Percentiles rank a stretch among this genome's conserved stretches.
Evolutionary conservation across 257 asterid genomes (phyloP).

Genomic region (Nicotiana benthamiana): DNA sequence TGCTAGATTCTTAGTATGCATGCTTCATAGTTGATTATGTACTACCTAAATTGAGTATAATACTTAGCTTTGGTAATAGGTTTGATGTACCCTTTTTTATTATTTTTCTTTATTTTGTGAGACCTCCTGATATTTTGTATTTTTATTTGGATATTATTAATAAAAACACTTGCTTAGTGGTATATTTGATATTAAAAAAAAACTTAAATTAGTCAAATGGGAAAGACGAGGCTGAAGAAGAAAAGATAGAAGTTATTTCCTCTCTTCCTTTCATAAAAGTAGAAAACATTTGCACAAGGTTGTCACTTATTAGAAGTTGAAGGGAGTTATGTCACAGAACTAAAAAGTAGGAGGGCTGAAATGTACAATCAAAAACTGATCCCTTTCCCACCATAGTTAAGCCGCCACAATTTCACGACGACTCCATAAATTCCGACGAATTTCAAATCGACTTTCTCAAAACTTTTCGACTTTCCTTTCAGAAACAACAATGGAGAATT

Average conservation of each 20-base stretch:
- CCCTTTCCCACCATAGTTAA: not conserved
- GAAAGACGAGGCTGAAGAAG: not conserved
- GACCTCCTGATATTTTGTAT: too few relatives aligned
- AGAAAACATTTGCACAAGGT: not conserved
- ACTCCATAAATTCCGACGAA: not conserved
- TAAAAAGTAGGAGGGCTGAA: not conserved
- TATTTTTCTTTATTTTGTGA: too few relatives aligned
- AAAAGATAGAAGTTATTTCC: not conserved
- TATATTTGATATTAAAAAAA: too few relatives aligned
- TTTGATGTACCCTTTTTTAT: too few relatives aligned
- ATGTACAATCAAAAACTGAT: not conserved
- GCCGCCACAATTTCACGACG: not conserved
- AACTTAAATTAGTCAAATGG: not conserved
- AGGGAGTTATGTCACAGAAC: not conserved
- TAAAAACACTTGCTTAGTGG: too few relatives aligned
- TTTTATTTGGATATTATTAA: too few relatives aligned
- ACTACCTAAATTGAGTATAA: too few relatives aligned
- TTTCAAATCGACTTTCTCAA: not conserved
- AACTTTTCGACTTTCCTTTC: too few relatives aligned
- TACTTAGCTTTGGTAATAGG: too few relatives aligned
- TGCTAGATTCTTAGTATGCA: too few relatives aligned
- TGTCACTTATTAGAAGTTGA: not conserved
- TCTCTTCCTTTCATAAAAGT: not conserved
- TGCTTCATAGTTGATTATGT: too few relatives aligned
- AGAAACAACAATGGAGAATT: slow-evolving; percentile 29